A percentile compares a stretch with the other conserved stretches of the same genome.
Conservation (phyloP, 1,284 basidiomycete genomes). For the Mycena citricolor region DNA sequence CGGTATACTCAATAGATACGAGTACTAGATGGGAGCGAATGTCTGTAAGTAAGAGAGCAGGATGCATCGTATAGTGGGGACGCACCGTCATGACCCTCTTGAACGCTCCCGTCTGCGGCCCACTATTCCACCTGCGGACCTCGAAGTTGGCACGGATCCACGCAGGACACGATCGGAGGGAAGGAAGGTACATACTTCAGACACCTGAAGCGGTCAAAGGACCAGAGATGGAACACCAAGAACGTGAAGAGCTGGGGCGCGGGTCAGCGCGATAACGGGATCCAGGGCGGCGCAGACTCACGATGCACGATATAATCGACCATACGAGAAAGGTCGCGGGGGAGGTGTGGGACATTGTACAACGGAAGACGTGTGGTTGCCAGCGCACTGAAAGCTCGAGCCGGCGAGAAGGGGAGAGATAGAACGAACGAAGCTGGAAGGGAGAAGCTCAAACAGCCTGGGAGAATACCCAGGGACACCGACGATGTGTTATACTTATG, state of each 20-base stretch:
- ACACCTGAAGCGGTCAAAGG: conserved; percentile 74
- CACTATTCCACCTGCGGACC: conserved; percentile 59
- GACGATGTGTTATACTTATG: too few relatives aligned
- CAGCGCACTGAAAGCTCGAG: conserved; percentile 16
- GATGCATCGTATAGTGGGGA: not conserved
- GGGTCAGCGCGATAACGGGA: not conserved
- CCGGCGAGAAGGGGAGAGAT: conserved; percentile 20
- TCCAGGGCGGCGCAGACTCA: conserved; percentile 30
- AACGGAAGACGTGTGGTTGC: conserved; percentile 5
- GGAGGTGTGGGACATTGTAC: conserved; percentile 61
- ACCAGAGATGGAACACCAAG: conserved; percentile 72
- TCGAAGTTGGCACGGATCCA: too few relatives aligned
- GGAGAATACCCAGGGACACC: too few relatives aligned
- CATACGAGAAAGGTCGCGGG: conserved; percentile 62
- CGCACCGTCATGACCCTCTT: conserved; percentile 79
- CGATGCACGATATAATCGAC: conserved; percentile 53
- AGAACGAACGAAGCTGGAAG: conserved; percentile 21
- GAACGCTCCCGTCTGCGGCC: conserved; percentile 65
- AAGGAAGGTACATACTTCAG: conserved; percentile 52
- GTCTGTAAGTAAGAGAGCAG: not conserved
- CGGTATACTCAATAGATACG: conserved; percentile 66
- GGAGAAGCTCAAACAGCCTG: conserved; percentile 17
- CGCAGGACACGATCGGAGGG: not conserved
- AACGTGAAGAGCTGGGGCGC: conserved; percentile 54
- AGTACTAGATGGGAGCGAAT: conserved; percentile 66